A percentile compares a stretch with the other conserved stretches of the same genome.
phyloP scores from a whole-genome alignment of 495 filamentous ascomycete genomes.

The Lasiosphaeriaceae sp. region DNA sequence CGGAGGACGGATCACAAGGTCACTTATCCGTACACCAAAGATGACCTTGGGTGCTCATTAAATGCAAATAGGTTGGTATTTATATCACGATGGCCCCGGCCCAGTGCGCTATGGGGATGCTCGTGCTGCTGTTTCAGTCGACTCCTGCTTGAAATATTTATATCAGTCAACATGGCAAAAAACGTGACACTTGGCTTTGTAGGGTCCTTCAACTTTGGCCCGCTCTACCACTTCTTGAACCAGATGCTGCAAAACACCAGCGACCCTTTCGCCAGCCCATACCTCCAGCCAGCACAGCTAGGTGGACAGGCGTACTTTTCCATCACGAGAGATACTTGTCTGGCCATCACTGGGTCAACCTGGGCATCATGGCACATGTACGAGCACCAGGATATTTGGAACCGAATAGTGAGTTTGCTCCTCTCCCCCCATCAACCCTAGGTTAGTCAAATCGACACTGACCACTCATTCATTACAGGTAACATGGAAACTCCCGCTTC shows the following conservation, averaged over 20 bases:
- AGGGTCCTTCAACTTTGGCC: conserved; percentile 5
- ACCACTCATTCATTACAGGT: conserved; percentile 1
- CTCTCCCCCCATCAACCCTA: background rate
- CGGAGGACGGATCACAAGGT: too few species aligned
- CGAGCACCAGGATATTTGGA: conserved; percentile 6
- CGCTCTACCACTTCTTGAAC: background rate
- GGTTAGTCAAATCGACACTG: background rate
- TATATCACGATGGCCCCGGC: too few species aligned
- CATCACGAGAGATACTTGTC: conserved; percentile 6
- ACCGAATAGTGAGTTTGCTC: conserved; percentile 1
- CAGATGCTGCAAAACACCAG: conserved; percentile 6
- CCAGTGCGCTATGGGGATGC: too few species aligned
- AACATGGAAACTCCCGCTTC: conserved; percentile 13
- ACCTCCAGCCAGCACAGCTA: background rate
- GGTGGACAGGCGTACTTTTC: conserved; percentile 1
- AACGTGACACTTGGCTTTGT: conserved; percentile 8
- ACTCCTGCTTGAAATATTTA: too few species aligned
- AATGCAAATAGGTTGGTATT: too few species aligned
- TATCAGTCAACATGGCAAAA: background rate
- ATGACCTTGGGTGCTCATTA: too few species aligned
- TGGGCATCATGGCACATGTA: background rate
- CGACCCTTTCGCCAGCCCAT: background rate
- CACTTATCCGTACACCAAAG: too few species aligned
- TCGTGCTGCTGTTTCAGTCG: too few species aligned
- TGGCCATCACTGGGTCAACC: background rate